Conservation (phyloP, 805 yeast genomes). For the Schwanniomyces yamadae region DNA sequence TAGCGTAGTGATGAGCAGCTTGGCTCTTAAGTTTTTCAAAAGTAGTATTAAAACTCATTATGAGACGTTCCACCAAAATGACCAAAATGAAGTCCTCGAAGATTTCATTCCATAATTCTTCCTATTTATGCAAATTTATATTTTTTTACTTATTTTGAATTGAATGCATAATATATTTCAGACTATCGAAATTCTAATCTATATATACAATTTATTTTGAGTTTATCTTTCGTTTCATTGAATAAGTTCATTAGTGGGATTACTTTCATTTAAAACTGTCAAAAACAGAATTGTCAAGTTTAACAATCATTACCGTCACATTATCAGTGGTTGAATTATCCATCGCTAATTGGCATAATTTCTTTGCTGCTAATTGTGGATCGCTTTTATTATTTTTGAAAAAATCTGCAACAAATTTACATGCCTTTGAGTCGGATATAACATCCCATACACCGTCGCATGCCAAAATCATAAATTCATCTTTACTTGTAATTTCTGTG, state of each 20-base stretch:
- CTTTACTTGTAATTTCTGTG: conserved; percentile 64
- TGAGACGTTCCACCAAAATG: too few species aligned
- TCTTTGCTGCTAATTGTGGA: conserved; percentile 66
- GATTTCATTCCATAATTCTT: too few species aligned
- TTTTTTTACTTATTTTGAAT: too few species aligned
- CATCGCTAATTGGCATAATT: conserved; percentile 70
- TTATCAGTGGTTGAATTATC: conserved; percentile 83
- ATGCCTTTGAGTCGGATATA: conserved; percentile 78
- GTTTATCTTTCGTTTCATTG: too few species aligned
- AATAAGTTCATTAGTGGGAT: too few species aligned
- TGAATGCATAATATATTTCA: too few species aligned
- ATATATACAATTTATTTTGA: too few species aligned
- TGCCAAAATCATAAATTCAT: conserved; percentile 82
- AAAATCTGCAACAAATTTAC: conserved; percentile 59
- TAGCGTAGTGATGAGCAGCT: conserved; percentile 57
- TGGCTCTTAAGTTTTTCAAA: conserved; percentile 49
- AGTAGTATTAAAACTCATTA: too few species aligned
- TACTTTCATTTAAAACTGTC: too few species aligned
- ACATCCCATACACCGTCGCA: conserved; percentile 99
- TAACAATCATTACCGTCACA: conserved; percentile 87
- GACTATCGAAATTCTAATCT: too few species aligned
- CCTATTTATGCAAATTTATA: too few species aligned
- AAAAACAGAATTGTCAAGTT: conserved; percentile 48
- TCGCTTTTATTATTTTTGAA: conserved; percentile 29
- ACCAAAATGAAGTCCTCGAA: too few species aligned